Percentiles rank a stretch among this genome's conserved stretches.
These are phyloP conservation scores for Xylaria flabelliformis DNA, from an alignment of 495 filamentous ascomycete species.

Conservation along the genomic window DNA sequence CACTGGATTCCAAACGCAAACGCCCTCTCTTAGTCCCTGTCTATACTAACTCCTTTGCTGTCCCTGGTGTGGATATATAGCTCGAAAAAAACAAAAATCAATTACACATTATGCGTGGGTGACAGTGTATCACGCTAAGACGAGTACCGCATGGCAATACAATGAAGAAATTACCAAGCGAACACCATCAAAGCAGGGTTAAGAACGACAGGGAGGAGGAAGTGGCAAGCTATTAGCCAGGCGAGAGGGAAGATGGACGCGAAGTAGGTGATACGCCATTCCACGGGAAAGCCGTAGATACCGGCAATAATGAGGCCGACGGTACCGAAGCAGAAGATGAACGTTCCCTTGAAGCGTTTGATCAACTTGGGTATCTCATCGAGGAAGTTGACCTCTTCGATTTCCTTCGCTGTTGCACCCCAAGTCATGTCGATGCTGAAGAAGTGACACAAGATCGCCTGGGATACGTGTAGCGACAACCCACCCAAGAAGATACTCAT, in stretches of 20 bases:
- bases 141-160: neutral
- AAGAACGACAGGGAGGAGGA: constrained; percentile 64
- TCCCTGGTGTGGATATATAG: constrained; percentile 10
- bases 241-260: constrained; percentile 65
- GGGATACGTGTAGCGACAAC: constrained; percentile 67
- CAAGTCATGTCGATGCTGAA: constrained; percentile 68
- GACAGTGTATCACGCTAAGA: neutral
- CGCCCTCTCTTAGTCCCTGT: constrained; percentile 10
- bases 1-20: neutral
- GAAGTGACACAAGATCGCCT: constrained; percentile 66
- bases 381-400: constrained; percentile 65
- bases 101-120: constrained; percentile 19
- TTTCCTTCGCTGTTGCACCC: constrained; percentile 69
- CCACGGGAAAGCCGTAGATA: constrained; percentile 50
- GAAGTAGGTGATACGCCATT: constrained; percentile 64
- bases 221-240: constrained; percentile 60
- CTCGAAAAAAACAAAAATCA: constrained; percentile 5
- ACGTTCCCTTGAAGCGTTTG: constrained; percentile 65
- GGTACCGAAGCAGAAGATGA: constrained; percentile 57
- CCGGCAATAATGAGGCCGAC: constrained; percentile 56
- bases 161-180: constrained; percentile 55
- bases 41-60: constrained; percentile 22
- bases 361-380: constrained; percentile 64
- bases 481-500: constrained; percentile 69
- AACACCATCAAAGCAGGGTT: constrained; percentile 73